These are phyloP conservation scores for Tulasnella sp. DNA, from an alignment of 768 basidiomycete genomes.

Conservation along the genomic window DNA sequence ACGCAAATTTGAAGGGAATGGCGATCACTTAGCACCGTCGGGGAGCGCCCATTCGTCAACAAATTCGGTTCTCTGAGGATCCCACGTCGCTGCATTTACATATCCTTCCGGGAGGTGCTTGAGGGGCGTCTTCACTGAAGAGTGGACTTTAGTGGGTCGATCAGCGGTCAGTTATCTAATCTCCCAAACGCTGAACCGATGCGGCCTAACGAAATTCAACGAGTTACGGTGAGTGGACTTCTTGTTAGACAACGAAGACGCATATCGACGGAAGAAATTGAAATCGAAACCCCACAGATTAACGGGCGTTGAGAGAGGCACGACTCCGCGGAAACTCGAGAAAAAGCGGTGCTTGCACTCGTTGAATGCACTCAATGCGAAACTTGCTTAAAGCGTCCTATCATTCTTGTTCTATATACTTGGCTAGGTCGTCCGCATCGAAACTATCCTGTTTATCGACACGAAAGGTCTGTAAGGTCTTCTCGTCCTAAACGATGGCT, in stretches of 20 bases:
- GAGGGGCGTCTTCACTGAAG: neutral
- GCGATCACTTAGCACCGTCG: neutral
- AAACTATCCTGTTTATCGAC: neutral
- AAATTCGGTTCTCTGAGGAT: neutral
- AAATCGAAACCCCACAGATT: neutral
- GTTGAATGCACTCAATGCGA: neutral
- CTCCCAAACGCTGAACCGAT: neutral
- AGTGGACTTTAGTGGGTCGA: neutral
- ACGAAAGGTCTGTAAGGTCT: neutral
- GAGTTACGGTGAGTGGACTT: neutral
- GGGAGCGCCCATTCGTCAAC: slow-evolving; percentile 14
- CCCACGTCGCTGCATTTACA: neutral
- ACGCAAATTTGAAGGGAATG: neutral
- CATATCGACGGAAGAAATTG: neutral
- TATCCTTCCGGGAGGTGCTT: neutral
- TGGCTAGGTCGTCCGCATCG: neutral
- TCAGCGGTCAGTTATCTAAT: neutral
- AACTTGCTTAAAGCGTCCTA: slow-evolving; percentile 12
- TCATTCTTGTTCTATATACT: slow-evolving; percentile 8
- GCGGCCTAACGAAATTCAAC: neutral
- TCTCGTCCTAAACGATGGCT: slow-evolving; percentile 7
- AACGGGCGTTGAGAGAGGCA: neutral
- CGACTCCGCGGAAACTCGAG: neutral
- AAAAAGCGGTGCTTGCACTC: neutral
- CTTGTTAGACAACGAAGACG: neutral